phyloP scores from a whole-genome alignment of 108 stramenopile genomes.

The Cyclotella choctawhatcheeana region DNA sequence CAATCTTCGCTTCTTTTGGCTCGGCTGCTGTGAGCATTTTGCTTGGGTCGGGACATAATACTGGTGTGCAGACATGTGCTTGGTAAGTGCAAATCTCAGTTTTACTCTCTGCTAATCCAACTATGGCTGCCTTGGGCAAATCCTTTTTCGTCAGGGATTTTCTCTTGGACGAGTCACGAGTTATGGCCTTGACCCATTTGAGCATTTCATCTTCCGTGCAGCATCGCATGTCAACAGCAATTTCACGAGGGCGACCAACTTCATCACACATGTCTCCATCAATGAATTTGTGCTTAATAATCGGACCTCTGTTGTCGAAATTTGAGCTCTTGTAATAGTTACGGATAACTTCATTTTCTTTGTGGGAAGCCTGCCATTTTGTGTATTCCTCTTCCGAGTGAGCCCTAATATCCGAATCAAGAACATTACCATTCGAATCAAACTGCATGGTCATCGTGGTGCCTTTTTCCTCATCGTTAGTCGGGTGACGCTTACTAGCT shows the following conservation, averaged over 20 bases:
- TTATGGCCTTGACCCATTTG: constrained; percentile 28
- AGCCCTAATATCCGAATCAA: background rate
- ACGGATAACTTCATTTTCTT: constrained; percentile 5
- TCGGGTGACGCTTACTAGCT: constrained; percentile 16
- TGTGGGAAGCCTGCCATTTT: background rate
- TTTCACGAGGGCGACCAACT: constrained; percentile 56
- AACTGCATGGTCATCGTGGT: background rate
- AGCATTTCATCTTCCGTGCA: constrained; percentile 59
- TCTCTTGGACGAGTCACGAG: background rate
- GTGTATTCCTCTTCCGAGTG: background rate
- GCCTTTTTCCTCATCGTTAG: constrained; percentile 11
- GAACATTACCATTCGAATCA: background rate
- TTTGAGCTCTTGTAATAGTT: background rate
- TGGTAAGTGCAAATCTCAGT: constrained; percentile 60
- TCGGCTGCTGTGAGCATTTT: background rate
- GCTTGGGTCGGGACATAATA: constrained; percentile 54
- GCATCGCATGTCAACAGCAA: constrained; percentile 60
- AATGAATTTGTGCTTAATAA: constrained; percentile 35
- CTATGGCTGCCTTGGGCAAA: constrained; percentile 5
- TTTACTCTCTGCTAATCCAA: constrained; percentile 33
- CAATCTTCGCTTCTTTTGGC: background rate
- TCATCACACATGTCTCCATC: constrained; percentile 70
- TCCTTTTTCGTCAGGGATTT: background rate
- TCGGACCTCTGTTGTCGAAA: constrained; percentile 14
- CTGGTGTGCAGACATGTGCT: constrained; percentile 74